Evolutionary conservation across 2,329 filamentous ascomycete species (phyloP), one percentile per base, ranked within the genome.

Genomic region (Thermoascus crustaceus): DNA sequence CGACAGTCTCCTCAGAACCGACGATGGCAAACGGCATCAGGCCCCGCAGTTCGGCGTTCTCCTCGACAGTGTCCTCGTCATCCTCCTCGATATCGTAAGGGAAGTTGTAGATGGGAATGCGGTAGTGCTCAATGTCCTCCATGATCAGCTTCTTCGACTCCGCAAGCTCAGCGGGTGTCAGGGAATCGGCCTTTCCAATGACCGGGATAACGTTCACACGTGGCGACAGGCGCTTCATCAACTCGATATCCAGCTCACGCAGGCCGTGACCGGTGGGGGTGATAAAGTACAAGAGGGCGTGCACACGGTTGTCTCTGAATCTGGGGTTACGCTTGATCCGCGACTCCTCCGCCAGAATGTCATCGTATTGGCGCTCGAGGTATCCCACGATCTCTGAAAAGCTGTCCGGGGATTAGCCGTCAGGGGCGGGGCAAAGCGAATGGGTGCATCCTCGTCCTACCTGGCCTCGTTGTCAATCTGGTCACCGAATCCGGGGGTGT

Each of bases 311-410:
- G 71, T 98, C 91, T 60, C 91, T 82, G 82, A 98, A 98, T 58
- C 91, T 82, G 53, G 91, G 91, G 73, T 98, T 98, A 87, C 91
- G 91, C 85, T 98, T 98, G 76, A 98, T 98, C 73, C 91, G 86
- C 56, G 91, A 96, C 73, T 98, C 91, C 72, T 96, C 89, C 44
- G 91, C 89, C 54, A 98, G 78, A 74, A 98, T 96, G 64, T 96
- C 88, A 68, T 98, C 91, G 68, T 96, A 96, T 78, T 98, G 89
- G 71, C 89, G 80, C 76, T 98, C 91, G 56, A 98, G 85, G 69
- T 94, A 95, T 52, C 88, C 89, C 52, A 94, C 88, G 57, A 98
- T 98, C 68, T 96, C 91, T 54, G 83, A 82, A 65, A 98, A 98
- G 71, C 87, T 94, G 49, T 37, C 38, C 8, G 35, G 17, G 29